These are phyloP conservation scores for Jamesozyma jinghongensis DNA, from an alignment of 805 yeast genomes.

Conservation along the genomic window DNA sequence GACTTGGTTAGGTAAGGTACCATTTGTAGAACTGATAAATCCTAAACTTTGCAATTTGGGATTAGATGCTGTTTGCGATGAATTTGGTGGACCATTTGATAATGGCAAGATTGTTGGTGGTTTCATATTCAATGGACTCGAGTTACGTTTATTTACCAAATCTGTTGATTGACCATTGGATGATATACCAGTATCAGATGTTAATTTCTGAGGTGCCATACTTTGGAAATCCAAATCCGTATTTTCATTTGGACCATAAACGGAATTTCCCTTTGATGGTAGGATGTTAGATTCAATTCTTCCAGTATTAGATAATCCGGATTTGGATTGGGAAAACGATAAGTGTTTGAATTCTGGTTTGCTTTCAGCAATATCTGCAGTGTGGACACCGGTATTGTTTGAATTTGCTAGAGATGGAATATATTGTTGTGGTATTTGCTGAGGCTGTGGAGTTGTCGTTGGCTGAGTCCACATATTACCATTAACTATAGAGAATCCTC, in stretches of 20 bases:
- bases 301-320: conserved; percentile 4
- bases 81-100: neutral
- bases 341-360: conserved; percentile 24
- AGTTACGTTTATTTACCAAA: neutral
- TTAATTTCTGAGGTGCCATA: neutral
- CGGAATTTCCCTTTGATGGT: conserved; percentile 18
- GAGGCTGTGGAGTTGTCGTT: neutral
- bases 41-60: neutral
- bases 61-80: conserved; percentile 1
- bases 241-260: conserved; percentile 17
- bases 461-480: conserved; percentile 18
- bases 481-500: conserved; percentile 27
- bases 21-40: too few species aligned
- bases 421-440: conserved; percentile 5
- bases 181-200: neutral
- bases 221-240: conserved; percentile 17
- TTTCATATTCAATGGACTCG: conserved; percentile 13
- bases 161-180: too few species aligned
- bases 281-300: conserved; percentile 7
- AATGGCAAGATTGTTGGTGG: conserved; percentile 20
- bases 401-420: conserved; percentile 9
- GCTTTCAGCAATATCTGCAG: conserved; percentile 40
- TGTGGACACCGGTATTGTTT: conserved; percentile 40
- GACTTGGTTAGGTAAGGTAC: neutral
- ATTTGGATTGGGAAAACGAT: conserved; percentile 9